Base-by-base conservation (phyloP, 2,329 filamentous ascomycete genomes). In the Exophiala oligosperma region DNA sequence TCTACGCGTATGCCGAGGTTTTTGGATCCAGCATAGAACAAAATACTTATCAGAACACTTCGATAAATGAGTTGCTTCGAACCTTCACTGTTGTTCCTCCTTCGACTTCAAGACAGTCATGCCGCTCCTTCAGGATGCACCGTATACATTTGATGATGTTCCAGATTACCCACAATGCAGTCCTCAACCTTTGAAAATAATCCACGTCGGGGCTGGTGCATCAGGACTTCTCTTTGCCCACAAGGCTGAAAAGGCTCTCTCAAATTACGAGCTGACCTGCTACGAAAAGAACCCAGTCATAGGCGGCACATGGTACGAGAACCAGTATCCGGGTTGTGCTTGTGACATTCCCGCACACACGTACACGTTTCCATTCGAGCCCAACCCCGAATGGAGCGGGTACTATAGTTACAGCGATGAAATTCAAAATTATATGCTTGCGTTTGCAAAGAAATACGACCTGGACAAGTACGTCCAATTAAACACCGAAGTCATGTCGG, bases 271-370 rank as follows among this genome's bases (percentile, higher is more conserved):
- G 35, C 54, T 68, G 5, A 51, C 44, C 5, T 64, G 67, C 21
- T 69, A 67, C 23, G 66, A 68, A 47, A 63, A 64, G 56, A 70
- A 70, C 24, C 29, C 28, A 8, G 64, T 66, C 4, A 52, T 61
- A 23, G 59, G 59, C 9, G 59, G 59, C 4, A 61, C 59, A 4
- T 61, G 58, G 58, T 61, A 46, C 23, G 58, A 61, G 49, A 61
- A 61, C 40, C 21, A 46, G 43, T 61, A 61, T 40, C 59, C 59
- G 14, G 59, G 59, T 0, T 55, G 58, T 49, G 49, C 53, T 12
- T 60, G 57, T 29, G 76, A 80, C 62, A 77, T 79, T 37, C 63
- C 63, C 1, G 56, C 63, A 17, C 61, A 62, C 32, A 62, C 56
- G 4, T 64, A 65, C 32, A 62, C 61, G 6, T 64, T 54, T 46